phyloP scores from a whole-genome alignment of 2,329 filamentous ascomycete genomes.

The Neopestalotiopsis sp. region DNA sequence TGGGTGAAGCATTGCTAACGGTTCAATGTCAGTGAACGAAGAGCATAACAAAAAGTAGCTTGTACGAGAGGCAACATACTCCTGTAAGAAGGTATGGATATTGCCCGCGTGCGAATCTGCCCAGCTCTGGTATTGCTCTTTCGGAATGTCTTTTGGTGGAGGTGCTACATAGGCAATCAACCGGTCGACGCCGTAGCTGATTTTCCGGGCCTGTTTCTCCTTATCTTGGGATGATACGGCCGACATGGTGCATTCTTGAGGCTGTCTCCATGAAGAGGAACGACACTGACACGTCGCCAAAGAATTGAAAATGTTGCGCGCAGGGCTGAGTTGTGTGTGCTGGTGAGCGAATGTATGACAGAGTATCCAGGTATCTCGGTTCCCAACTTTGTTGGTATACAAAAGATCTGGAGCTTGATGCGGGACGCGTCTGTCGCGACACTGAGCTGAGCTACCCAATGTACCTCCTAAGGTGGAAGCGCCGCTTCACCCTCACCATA shows the following conservation, averaged over 20 bases:
- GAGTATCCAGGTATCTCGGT: neutral
- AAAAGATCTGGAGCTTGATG: slow-evolving; percentile 1
- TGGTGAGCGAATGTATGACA: neutral
- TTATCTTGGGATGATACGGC: slow-evolving; percentile 59
- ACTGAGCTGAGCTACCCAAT: neutral
- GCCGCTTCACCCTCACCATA: neutral
- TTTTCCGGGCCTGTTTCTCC: slow-evolving; percentile 55
- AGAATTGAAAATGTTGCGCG: neutral
- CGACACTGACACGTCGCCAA: neutral
- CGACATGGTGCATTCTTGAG: slow-evolving; percentile 45
- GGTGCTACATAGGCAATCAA: slow-evolving; percentile 78
- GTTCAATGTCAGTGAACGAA: neutral
- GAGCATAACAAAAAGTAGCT: neutral
- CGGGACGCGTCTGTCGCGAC: slow-evolving; percentile 17
- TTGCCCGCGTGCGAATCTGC: slow-evolving; percentile 23
- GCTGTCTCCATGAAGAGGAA: slow-evolving; percentile 3
- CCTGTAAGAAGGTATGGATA: slow-evolving; percentile 15
- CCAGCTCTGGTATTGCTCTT: slow-evolving; percentile 61
- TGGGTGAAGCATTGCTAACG: slow-evolving; percentile 53
- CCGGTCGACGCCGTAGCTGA: slow-evolving; percentile 79
- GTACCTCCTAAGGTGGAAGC: neutral
- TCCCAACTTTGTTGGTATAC: too few species aligned
- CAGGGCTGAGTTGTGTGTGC: neutral
- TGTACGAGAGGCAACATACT: slow-evolving; percentile 14
- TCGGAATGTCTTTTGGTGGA: slow-evolving; percentile 66